These are phyloP conservation scores for Ormosia emarginata DNA, from an alignment of 306 rosid species.

Conservation along the genomic window DNA sequence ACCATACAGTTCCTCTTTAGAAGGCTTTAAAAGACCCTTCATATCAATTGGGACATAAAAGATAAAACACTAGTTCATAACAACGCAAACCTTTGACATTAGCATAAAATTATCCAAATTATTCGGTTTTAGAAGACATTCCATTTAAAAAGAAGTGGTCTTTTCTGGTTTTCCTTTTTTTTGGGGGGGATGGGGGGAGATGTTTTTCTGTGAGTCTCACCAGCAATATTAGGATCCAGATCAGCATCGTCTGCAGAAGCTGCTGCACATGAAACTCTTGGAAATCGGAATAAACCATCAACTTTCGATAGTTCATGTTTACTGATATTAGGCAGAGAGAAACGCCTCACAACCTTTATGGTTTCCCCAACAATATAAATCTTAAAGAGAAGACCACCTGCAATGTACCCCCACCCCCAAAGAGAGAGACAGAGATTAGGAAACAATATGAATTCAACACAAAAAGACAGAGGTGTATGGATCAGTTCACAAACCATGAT, in stretches of 20 bases:
- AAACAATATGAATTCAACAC: not conserved
- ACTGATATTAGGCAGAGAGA: constrained; percentile 55
- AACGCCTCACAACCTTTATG: constrained; percentile 47
- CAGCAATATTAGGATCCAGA: constrained; percentile 49
- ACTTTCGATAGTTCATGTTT: constrained; percentile 41
- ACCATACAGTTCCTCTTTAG: not conserved
- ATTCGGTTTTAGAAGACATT: not conserved
- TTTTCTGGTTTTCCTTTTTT: not conserved
- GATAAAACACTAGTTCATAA: not conserved
- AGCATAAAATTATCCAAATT: not conserved
- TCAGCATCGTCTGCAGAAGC: constrained; percentile 56
- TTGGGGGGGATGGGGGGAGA: not conserved
- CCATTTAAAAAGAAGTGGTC: not conserved
- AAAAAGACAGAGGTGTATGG: not conserved
- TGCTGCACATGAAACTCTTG: constrained; percentile 53
- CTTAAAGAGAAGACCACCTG: constrained; percentile 57
- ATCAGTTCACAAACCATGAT: constrained; percentile 45
- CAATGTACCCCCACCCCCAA: not conserved
- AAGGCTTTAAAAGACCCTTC: not conserved
- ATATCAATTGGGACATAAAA: not conserved
- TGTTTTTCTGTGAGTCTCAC: constrained; percentile 26
- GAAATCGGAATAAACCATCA: constrained; percentile 42
- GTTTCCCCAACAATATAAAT: constrained; percentile 47
- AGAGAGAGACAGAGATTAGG: not conserved
- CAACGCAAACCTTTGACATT: not conserved